phyloP scores from a whole-genome alignment of 345 rosid genomes.

The Rhizophora mangle region DNA sequence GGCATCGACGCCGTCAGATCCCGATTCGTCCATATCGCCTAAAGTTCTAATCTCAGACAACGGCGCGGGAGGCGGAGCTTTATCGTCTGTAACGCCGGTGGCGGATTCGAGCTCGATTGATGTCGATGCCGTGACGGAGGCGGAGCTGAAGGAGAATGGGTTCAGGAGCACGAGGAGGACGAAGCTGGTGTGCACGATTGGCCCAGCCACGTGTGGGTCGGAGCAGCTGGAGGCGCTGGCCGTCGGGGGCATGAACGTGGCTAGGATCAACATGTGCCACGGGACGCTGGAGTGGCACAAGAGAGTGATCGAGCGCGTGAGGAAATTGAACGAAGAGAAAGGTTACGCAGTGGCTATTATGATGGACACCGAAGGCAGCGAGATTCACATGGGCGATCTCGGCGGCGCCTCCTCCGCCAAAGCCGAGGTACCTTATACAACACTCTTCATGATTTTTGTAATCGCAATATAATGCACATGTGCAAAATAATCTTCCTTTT shows the following conservation, averaged over 20 bases:
- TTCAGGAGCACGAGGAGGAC: constrained; percentile 96
- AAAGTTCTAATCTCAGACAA: constrained; percentile 52
- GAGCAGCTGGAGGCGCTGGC: constrained; percentile 89
- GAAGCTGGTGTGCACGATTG: constrained; percentile 92
- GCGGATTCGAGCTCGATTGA: constrained; percentile 47
- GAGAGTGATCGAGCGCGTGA: constrained; percentile 71
- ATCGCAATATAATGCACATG: too few relatives aligned
- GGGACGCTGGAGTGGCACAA: constrained; percentile 92
- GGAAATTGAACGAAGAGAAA: constrained; percentile 90
- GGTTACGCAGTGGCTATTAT: constrained; percentile 95
- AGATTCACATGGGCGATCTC: constrained; percentile 98
- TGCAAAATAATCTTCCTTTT: too few relatives aligned
- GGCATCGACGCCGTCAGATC: constrained; percentile 50
- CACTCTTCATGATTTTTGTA: too few relatives aligned
- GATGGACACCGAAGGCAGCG: constrained; percentile 99
- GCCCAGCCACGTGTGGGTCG: constrained; percentile 82
- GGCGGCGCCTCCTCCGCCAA: constrained; percentile 85
- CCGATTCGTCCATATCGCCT: constrained; percentile 24
- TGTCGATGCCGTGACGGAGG: constrained; percentile 89
- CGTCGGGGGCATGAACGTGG: constrained; percentile 96
- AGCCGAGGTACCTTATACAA: constrained; percentile 56
- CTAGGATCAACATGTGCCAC: constrained; percentile 95
- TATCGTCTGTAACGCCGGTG: neutral
- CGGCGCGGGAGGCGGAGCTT: constrained; percentile 33
- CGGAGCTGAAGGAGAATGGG: constrained; percentile 96